Base-by-base conservation (phyloP, 164 flowering plant species). In the Taxillus chinensis region DNA sequence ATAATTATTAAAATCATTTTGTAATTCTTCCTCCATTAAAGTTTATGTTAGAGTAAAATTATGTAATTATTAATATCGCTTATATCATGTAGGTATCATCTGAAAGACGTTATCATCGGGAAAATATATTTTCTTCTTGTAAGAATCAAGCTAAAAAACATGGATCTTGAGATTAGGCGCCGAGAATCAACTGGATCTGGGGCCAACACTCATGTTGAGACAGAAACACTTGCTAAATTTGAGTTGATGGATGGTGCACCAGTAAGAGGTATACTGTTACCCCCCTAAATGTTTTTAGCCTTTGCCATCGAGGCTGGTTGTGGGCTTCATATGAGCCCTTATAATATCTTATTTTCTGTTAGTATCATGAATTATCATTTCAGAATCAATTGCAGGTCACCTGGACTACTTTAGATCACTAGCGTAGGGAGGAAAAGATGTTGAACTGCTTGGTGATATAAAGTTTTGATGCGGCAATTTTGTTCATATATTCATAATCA, bases 231-330 rank as follows among this genome's bases (percentile, higher is more conserved):
- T 57, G 59, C 59, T 3, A 57, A 57, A 41, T 57, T 57, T 40
- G 59, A 57, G 43, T 57, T 57, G 59, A 57, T 57, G 59, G 59
- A 57, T 38, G 59, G 59, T 57, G 59, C 59, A 37, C 59, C 59
- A 9, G 59, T 57, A 4, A 57, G 59, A 57, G 59, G 59, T 57
- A 57, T 15, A 14, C 54, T 51, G 3, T 4, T 51, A 14, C 3
- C 17, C 8, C 5, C 27, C 15, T 5, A 14, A 4, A 5, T 51
- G 8, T 15, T 48, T 11, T 48, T 48, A 48, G 27, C 27, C 27
- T 27, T 27, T 27, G 27, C 27, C 27, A 2, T 0, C 0, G 2
- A 27, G 27, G 27, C 27, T 0, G 27, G 27, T 27, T 27, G 27
- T 27, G 27, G 27, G 27, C 27, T 27, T 27, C 27, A 27, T 27